A percentile compares a stretch with the other conserved stretches of the same genome.
Conservation (phyloP, 169 alveolate species). For the Cryptosporidium meleagridis region DNA sequence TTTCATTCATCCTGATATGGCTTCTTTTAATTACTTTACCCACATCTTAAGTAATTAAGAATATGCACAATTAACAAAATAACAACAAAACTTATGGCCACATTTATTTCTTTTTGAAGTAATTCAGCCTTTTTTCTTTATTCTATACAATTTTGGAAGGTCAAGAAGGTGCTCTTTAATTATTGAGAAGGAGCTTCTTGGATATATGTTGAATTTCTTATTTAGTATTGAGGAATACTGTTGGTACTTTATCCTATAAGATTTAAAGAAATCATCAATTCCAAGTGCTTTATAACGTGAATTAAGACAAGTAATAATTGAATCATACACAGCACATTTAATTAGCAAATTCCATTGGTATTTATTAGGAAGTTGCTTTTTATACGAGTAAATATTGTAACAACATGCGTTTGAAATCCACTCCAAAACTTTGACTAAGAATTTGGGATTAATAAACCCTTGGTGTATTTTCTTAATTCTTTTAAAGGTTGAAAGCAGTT, state of each 20-base stretch:
- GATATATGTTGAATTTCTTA: neutral
- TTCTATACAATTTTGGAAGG: slow-evolving; percentile 56
- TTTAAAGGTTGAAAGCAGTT: slow-evolving; percentile 29
- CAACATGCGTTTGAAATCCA: slow-evolving; percentile 53
- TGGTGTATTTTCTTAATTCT: slow-evolving; percentile 62
- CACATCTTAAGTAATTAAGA: neutral
- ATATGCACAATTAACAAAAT: neutral
- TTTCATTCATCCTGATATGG: no score
- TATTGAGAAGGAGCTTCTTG: neutral
- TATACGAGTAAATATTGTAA: slow-evolving; percentile 21
- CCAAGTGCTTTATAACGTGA: slow-evolving; percentile 48
- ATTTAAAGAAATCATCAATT: neutral
- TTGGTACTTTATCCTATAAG: neutral
- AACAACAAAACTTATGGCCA: neutral
- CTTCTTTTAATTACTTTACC: neutral
- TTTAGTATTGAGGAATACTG: slow-evolving; percentile 10
- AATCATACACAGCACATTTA: slow-evolving; percentile 52
- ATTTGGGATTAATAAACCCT: slow-evolving; percentile 63
- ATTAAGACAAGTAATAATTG: slow-evolving; percentile 32
- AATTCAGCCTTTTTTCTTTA: slow-evolving; percentile 8
- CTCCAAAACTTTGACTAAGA: slow-evolving; percentile 33
- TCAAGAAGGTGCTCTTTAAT: neutral
- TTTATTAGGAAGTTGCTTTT: slow-evolving; percentile 7
- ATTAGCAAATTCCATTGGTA: slow-evolving; percentile 19
- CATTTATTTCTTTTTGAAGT: slow-evolving; percentile 12